Base-by-base conservation (phyloP, 164 flowering plant species). In the Liriodendron chinense region DNA sequence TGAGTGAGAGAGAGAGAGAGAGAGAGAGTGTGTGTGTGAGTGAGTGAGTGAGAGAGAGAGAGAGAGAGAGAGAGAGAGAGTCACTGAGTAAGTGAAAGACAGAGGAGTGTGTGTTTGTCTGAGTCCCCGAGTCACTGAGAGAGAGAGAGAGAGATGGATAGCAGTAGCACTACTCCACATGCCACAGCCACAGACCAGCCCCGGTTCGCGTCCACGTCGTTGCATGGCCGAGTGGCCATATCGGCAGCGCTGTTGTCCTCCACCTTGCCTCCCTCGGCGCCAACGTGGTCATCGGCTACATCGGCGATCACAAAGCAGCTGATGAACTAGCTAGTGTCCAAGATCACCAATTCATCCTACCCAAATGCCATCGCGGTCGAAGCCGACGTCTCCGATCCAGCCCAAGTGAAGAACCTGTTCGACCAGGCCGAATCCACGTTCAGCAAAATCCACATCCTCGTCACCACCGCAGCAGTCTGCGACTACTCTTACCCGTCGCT, bases 371-470 rank as follows among this genome's bases (percentile, higher is more conserved):
- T 87, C 76, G 24, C 86, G 1, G 78, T 87, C 73, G 68, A 69
- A 65, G 89, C 91, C 65, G 89, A 90, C 70, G 80, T 89, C n/a
- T 86, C 94, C 68, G 90, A 88, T 22, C 85, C 89, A 0, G 74
- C 59, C 28, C 86, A 86, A 56, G 91, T 90, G 12, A 83, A 79
- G 74, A 67, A 83, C 65, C 87, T 91, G 13, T 92, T 88, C 82
- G 88, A 87, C 76, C 66, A 76, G 13, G 91, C 92, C 2, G 88
- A 90, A 63, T 23, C 69, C 1, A 69, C 76, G n/a, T 90, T 87
- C 80, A 70, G 70, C 64, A 81, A 81, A 12, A 24, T 75, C 59
- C 85, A 89, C 74, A 81, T 90, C 83, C 78, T 90, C 21, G 89
- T 90, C 61, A 90, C 88, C 82, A 84, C 78, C 0, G 96, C 96